Evolutionary conservation across 2,329 filamentous ascomycete genomes (phyloP), one percentile per base, ranked within the genome.

Genomic region (Ophiognomonia clavigignenti-juglandacearum): DNA sequence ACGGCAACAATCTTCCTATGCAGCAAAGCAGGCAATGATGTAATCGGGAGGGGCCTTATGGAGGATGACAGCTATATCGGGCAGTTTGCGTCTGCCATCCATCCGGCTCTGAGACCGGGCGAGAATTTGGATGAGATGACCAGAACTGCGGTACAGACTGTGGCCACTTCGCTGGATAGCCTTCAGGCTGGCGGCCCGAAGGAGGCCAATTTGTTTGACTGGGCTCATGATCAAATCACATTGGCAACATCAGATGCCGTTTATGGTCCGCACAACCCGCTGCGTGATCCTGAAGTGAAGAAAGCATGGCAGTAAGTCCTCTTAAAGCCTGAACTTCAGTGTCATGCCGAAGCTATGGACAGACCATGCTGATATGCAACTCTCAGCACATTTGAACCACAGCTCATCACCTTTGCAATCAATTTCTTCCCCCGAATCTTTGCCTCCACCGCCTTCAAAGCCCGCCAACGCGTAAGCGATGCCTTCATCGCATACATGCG

Each of bases 71-170:
- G 48, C 27, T 50, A 50, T 18, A 8, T 32, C 14, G 42, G 34
- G 9, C 19, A n/a, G 10, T 36, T 36, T 14, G 39, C 39, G 1
- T 32, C 34, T 18, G 45, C 45, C 23, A 20, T 50, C 11, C 43
- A 50, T 8, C 32, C 35, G 9, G 48, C 48, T 22, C 5, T 50
- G 13, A 40, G 23, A n/a, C 9, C 39, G 10, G 39, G 48, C 4
- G 38, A 23, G 1, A 18, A 40, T 10, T n/a, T 50, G 16, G 42
- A 50, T 18, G 47, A 43, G 9, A 50, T 50, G 47, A 50, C 41
- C 26, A 50, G 47, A 14, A 22, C 29, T 8, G 42, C 42, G 7
- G 23, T 48, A 19, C 34, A 18, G 4, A 36, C 34, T 19, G 20
- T 36, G 19, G 34, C 34, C 13, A 9, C 34, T 14, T 36, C 34